phyloP scores from a whole-genome alignment of 164 flowering plant species.

The Tetracentron sinense region DNA sequence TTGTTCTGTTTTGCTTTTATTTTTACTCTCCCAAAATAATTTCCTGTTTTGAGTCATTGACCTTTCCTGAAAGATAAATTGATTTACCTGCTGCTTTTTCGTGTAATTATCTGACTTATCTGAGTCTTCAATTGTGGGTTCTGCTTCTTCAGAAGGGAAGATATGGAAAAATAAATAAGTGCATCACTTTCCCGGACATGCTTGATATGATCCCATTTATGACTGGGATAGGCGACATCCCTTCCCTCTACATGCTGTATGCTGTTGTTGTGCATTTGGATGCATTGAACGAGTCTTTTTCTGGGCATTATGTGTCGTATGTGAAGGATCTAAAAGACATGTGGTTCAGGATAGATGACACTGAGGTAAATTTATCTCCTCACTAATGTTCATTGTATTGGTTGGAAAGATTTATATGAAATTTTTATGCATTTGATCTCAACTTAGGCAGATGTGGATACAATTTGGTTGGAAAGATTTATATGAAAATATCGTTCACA shows the following conservation, averaged over 20 bases:
- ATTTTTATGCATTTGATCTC: too few species aligned
- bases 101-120: background rate
- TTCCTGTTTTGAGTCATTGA: background rate
- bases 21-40: background rate
- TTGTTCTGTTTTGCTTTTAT: background rate
- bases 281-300: conserved; percentile 74
- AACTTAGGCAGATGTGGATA: too few species aligned
- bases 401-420: too few species aligned
- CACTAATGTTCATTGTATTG: background rate
- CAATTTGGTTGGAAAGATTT: too few species aligned
- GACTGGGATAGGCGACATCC: conserved; percentile 68
- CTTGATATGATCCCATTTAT: conserved; percentile 83
- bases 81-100: background rate
- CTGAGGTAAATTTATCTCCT: conserved; percentile 49
- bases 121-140: conserved; percentile 9
- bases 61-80: background rate
- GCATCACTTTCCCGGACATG: conserved; percentile 79
- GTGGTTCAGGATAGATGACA: conserved; percentile 85
- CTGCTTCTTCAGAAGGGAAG: conserved; percentile 60
- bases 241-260: conserved; percentile 83
- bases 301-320: conserved; percentile 88
- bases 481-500: too few species aligned
- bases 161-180: conserved; percentile 84
- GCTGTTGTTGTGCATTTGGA: conserved; percentile 88
- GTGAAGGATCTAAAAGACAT: conserved; percentile 71